These are phyloP conservation scores for Linanthus parryae DNA, from an alignment of 148 eudicot genomes.

Conservation along the genomic window DNA sequence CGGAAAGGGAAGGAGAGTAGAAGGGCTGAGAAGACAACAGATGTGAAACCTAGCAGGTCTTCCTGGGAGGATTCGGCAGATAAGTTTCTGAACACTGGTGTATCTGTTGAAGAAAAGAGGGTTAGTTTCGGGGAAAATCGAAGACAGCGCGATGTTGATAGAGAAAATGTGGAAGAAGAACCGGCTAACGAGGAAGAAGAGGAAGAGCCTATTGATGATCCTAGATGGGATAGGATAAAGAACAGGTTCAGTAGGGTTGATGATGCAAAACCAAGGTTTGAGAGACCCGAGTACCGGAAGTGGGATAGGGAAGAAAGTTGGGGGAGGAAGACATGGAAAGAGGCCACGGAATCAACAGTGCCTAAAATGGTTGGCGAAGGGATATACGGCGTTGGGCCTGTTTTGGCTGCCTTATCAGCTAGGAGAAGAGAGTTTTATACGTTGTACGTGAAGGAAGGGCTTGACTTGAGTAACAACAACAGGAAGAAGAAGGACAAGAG, in stretches of 20 bases:
- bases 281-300: slow-evolving; percentile 40
- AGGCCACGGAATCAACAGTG: slow-evolving; percentile 67
- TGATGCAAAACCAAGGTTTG: slow-evolving; percentile 30
- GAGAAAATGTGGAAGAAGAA: slow-evolving; percentile 29
- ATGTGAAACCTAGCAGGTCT: slow-evolving; percentile 33
- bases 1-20: slow-evolving; percentile 20
- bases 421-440: slow-evolving; percentile 77
- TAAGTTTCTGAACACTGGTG: slow-evolving; percentile 37
- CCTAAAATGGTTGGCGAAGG: slow-evolving; percentile 92
- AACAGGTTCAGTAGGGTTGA: slow-evolving; percentile 34
- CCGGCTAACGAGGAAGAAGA: slow-evolving; percentile 31
- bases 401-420: slow-evolving; percentile 83
- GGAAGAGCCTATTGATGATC: slow-evolving; percentile 37
- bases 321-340: slow-evolving; percentile 78
- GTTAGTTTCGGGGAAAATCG: slow-evolving; percentile 21
- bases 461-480: slow-evolving; percentile 70
- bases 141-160: slow-evolving; percentile 15
- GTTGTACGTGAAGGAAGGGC: slow-evolving; percentile 77
- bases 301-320: slow-evolving; percentile 66
- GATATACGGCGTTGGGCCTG: slow-evolving; percentile 91
- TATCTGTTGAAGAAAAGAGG: slow-evolving; percentile 22
- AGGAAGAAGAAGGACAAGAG: slow-evolving; percentile 91
- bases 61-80: slow-evolving; percentile 89
- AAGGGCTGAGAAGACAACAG: slow-evolving; percentile 18
- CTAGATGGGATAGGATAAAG: slow-evolving; percentile 76